Evolutionary conservation across 2,329 filamentous ascomycete genomes (phyloP), one percentile per base, ranked within the genome.

Genomic region (Neofusicoccum sp.): DNA sequence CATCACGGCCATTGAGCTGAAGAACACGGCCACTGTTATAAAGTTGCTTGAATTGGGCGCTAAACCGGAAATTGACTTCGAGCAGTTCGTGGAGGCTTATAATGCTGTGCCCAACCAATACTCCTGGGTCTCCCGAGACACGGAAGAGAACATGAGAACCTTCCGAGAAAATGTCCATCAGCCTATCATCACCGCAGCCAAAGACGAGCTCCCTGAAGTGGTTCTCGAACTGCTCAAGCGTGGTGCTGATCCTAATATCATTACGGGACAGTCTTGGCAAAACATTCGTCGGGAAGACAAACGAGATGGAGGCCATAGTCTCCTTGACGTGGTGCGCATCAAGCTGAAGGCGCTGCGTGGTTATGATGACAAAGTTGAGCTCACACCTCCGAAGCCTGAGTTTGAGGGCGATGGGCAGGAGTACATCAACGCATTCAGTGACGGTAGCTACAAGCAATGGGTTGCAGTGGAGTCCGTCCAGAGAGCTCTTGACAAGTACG

Each of bases 31-130:
- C 1, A 75, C 86, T 34, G 84, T 84, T 1, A 67, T 82, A 31
- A 85, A 84, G 63, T 76, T 95, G 2, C 79, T 95, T 1, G 79
- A 85, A 2, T 76, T 80, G 5, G 90, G 89, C 1, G 86, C 88
- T 1, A 75, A 80, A 1, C 75, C 84, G 0, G 72, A 81, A 0
- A 79, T 92, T 34, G 80, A 85, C 6, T 89, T 88, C 62, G 84
- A 87, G 33, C 78, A 79, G 3, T 92, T 86, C 81, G 74, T 88
- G 41, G 87, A 86, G 68, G 77, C 82, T 0, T 61, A 43, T 20
- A 80, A 80, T 63, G 71, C 84, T 36, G 76, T 76, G 0, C 71
- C 78, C 0, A 76, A 73, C 43, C 66, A 79, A 24, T 69, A 70
- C 20, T 65, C 79, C 3, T 65, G 76, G 20, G 38, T 33, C 1